A percentile compares a stretch with the other conserved stretches of the same genome.
phyloP scores from a whole-genome alignment of 768 basidiomycete genomes.

The Tylopilus felleus region DNA sequence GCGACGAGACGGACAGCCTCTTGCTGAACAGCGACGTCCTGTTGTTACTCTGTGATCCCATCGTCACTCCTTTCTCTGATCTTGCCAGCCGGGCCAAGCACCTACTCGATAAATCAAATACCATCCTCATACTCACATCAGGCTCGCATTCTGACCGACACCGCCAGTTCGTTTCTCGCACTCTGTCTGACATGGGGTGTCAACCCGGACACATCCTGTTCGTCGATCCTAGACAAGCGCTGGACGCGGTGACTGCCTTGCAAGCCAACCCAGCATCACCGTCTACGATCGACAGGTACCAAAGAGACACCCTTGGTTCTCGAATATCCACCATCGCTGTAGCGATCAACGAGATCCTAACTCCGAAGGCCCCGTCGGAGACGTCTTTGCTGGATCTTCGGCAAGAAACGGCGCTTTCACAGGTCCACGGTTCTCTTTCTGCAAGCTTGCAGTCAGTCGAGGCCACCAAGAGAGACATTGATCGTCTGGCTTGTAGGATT shows the following conservation, averaged over 20 bases:
- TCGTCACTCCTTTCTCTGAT: slow-evolving; percentile 45
- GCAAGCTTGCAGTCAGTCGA: slow-evolving; percentile 35
- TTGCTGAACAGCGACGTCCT: slow-evolving; percentile 52
- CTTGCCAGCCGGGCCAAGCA: slow-evolving; percentile 27
- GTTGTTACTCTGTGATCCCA: slow-evolving; percentile 61
- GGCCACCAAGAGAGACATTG: slow-evolving; percentile 31
- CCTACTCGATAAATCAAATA: slow-evolving; percentile 37
- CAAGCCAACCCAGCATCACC: slow-evolving; percentile 44
- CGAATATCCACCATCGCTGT: slow-evolving; percentile 48
- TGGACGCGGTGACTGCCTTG: slow-evolving; percentile 49
- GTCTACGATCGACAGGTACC: slow-evolving; percentile 58
- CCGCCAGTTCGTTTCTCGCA: slow-evolving; percentile 17
- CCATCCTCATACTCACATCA: slow-evolving; percentile 43
- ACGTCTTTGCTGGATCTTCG: slow-evolving; percentile 28
- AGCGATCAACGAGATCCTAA: slow-evolving; percentile 32
- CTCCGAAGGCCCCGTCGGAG: background rate
- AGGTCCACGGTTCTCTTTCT: slow-evolving; percentile 39
- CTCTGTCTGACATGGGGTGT: slow-evolving; percentile 22
- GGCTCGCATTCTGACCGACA: slow-evolving; percentile 19
- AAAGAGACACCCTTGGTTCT: slow-evolving; percentile 58
- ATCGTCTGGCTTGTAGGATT: slow-evolving; percentile 34
- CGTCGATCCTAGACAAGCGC: slow-evolving; percentile 58
- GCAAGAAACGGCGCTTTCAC: slow-evolving; percentile 37
- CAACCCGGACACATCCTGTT: slow-evolving; percentile 37
- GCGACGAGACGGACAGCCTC: slow-evolving; percentile 17